A percentile compares a stretch with the other conserved stretches of the same genome.
These are phyloP conservation scores for Umbelopsis sp. DNA, from an alignment of 192 early-diverging fungal genomes.

Conservation along the genomic window DNA sequence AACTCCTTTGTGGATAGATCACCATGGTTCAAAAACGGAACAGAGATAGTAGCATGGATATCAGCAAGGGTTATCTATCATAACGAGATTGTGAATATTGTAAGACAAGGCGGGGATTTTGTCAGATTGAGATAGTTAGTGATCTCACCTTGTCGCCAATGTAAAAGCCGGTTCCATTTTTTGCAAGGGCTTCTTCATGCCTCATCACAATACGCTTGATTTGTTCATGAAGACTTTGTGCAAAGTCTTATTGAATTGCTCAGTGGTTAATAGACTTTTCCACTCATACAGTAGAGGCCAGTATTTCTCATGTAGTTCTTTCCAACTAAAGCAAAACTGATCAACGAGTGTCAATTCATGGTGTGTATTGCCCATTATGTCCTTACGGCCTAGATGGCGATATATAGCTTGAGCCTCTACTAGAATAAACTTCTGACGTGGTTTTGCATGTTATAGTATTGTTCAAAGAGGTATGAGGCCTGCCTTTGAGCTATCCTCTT, in stretches of 20 bases:
- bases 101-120: too few species aligned
- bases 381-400: constrained; percentile 18
- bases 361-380: background rate
- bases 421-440: constrained; percentile 4
- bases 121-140: too few species aligned
- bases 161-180: constrained; percentile 19
- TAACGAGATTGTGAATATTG: background rate
- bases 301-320: constrained; percentile 17
- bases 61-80: constrained; percentile 17
- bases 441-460: too few species aligned
- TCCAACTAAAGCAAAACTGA: constrained; percentile 18
- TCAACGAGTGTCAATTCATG: constrained; percentile 10
- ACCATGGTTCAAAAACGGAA: background rate
- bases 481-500: constrained; percentile 18
- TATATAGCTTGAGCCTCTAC: background rate
- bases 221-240: background rate
- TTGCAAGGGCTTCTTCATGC: constrained; percentile 20
- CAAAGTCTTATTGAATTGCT: background rate
- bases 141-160: constrained; percentile 9
- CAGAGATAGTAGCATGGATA: background rate
- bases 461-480: too few species aligned
- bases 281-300: background rate
- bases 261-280: background rate
- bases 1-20: background rate
- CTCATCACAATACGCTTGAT: background rate